phyloP scores from a whole-genome alignment of 2,329 filamentous ascomycete genomes.

The Triangularia verruculosa region DNA sequence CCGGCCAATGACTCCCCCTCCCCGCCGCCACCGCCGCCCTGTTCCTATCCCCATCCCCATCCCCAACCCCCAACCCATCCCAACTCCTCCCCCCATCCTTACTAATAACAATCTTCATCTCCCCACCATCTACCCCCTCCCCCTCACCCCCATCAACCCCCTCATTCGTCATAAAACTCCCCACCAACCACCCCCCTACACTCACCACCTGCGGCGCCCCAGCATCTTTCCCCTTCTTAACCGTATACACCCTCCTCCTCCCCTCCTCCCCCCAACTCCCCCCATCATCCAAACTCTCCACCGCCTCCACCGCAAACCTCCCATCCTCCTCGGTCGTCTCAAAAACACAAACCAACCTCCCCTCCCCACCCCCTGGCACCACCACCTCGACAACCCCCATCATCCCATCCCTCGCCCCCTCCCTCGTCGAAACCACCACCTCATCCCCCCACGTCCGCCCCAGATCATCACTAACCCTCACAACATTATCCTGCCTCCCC shows the following conservation, averaged over 20 bases:
- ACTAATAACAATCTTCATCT: conserved; percentile 35
- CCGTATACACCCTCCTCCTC: conserved; percentile 36
- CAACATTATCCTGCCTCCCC: conserved; percentile 39
- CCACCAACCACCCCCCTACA: conserved; percentile 41
- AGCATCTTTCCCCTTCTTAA: conserved; percentile 33
- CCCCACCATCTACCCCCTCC: conserved; percentile 24
- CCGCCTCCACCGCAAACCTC: conserved; percentile 37
- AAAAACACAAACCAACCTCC: conserved; percentile 34
- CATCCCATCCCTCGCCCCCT: conserved; percentile 43
- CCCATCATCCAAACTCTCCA: conserved; percentile 41
- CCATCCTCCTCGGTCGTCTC: conserved; percentile 36
- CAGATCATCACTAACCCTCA: conserved; percentile 39
- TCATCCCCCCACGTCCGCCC: conserved; percentile 38
- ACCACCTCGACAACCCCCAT: conserved; percentile 36
- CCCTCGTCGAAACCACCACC: conserved; percentile 30
- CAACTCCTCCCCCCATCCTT: conserved; percentile 30
- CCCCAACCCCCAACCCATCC: conserved; percentile 16
- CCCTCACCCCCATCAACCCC: conserved; percentile 24
- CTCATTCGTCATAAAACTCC: conserved; percentile 46
- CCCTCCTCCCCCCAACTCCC: conserved; percentile 38
- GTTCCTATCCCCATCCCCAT: background rate
- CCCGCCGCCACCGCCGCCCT: conserved; percentile 28
- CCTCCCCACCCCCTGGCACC: background rate
- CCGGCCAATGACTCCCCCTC: conserved; percentile 33
- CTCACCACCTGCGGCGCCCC: conserved; percentile 43